Base-by-base conservation (phyloP, 495 filamentous ascomycete genomes). In the Evernia prunastri region DNA sequence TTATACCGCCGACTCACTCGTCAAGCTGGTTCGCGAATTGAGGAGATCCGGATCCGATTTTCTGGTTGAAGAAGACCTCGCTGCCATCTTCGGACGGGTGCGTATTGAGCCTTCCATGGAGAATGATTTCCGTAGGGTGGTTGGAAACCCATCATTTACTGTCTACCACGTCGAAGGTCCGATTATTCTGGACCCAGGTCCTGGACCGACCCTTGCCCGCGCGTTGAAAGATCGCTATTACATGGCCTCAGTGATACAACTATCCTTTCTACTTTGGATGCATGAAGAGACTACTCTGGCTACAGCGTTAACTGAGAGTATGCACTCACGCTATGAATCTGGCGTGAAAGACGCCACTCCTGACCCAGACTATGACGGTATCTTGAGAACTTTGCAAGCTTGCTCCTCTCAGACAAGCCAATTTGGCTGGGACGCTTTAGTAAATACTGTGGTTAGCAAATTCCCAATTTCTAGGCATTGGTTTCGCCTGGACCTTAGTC, bases 321-420 rank as follows among this genome's bases (percentile, higher is more conserved):
- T 69, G 64, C 49, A 35, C 25, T 45, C 33, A 47, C 58, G 67
- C 20, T 56, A 23, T 60, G 49, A 63, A 20, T 27, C 35, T 42
- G 53, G 60, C 33, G 60, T 63, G 9, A 9, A 47, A 33, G 53
- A 54, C 29, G 65, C 65, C 29, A 49, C 67, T 27, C 53, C 64
- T 42, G 67, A 59, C 51, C 67, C 67, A 33, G 67, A 56, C 60
- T 66, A 33, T 59, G 60, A 61, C n/a, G 59, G 56, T 43, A 69
- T 69, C 29, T 54, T 66, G 42, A 35, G 45, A 37, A 58, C 67
- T 18, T 56, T 69, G 36, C 31, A 23, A 23, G 53, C 64, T 40
- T 69, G 67, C 64, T 63, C 45, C n/a, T 66, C 67, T 29, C 67
- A 69, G 60, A 59, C 64, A 31, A 69, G 67, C 58, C 42, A 53